Conservation (phyloP, 2,329 filamentous ascomycete species). For the Dichotomopilus funicola region DNA sequence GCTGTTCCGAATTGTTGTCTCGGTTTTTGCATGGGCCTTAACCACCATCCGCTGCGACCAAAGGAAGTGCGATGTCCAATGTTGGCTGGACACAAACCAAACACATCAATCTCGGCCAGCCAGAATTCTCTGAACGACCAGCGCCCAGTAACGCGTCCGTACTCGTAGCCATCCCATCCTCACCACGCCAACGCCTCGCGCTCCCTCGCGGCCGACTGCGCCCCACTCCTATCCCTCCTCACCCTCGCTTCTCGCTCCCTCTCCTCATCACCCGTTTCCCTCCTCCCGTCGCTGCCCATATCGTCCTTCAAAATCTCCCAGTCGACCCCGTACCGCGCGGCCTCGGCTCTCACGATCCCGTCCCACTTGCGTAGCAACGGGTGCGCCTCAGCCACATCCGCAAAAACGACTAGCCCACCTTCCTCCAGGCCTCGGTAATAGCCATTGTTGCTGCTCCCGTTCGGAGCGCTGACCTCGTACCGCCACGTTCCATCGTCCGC, state of each 20-base stretch:
- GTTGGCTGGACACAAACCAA: too few relatives aligned
- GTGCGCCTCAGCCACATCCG: constrained; percentile 60
- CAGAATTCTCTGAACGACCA: background rate
- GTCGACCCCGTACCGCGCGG: constrained; percentile 31
- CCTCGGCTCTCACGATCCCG: constrained; percentile 35
- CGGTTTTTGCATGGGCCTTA: too few relatives aligned
- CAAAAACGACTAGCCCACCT: constrained; percentile 40
- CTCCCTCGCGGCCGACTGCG: constrained; percentile 10
- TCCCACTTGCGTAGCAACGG: constrained; percentile 61
- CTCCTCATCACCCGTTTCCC: constrained; percentile 7
- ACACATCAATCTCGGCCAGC: too few relatives aligned
- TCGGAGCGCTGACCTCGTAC: constrained; percentile 43
- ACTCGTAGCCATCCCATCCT: background rate
- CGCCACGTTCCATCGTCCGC: constrained; percentile 64
- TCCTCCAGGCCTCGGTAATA: constrained; percentile 19
- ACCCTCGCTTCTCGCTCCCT: constrained; percentile 12
- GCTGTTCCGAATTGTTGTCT: background rate
- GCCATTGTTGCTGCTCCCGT: background rate
- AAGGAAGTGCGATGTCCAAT: too few relatives aligned
- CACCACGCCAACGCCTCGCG: constrained; percentile 25
- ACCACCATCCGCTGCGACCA: too few relatives aligned
- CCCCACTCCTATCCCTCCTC: constrained; percentile 12
- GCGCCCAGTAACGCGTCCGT: background rate
- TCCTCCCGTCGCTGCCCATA: constrained; percentile 11
- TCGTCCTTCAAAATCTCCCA: constrained; percentile 20